Percentiles rank a stretch among this genome's conserved stretches.
Conservation (phyloP, 2,329 filamentous ascomycete species). For the Botrytis byssoidea region DNA sequence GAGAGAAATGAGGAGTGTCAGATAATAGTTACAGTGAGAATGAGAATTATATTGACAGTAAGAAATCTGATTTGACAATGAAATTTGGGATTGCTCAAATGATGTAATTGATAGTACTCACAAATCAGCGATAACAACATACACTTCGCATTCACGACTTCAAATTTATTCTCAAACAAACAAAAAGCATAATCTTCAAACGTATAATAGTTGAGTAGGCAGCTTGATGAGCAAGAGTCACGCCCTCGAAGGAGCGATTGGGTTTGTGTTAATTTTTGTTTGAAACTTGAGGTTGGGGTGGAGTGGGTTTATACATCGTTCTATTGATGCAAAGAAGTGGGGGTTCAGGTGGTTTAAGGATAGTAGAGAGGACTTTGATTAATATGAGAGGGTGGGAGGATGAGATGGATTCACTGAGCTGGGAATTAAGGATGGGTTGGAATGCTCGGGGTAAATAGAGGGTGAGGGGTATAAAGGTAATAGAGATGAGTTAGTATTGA, state of each 20-base stretch:
- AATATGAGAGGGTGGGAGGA: no score
- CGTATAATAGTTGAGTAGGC: fast-evolving
- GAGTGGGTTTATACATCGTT: not conserved
- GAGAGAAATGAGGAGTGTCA: no score
- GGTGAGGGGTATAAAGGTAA: not conserved
- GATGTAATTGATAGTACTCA: fast-evolving
- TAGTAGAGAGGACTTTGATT: not conserved
- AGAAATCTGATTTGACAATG: not conserved
- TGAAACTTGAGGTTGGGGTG: not conserved
- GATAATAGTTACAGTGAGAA: fast-evolving
- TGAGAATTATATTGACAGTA: fast-evolving
- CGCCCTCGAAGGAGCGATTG: no score
- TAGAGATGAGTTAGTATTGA: not conserved
- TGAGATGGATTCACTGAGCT: not conserved
- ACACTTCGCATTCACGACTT: not conserved
- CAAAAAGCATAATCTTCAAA: fast-evolving
- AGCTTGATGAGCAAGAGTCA: fast-evolving
- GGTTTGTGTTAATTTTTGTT: not conserved
- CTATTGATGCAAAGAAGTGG: fast-evolving
- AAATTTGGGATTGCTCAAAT: fast-evolving
- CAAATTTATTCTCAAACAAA: fast-evolving
- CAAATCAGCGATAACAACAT: not conserved
- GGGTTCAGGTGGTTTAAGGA: fast-evolving
- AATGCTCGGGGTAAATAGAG: not conserved
- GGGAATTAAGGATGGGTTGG: not conserved